phyloP scores from a whole-genome alignment of 179 eudicot species.

The Carnegiea gigantea region DNA sequence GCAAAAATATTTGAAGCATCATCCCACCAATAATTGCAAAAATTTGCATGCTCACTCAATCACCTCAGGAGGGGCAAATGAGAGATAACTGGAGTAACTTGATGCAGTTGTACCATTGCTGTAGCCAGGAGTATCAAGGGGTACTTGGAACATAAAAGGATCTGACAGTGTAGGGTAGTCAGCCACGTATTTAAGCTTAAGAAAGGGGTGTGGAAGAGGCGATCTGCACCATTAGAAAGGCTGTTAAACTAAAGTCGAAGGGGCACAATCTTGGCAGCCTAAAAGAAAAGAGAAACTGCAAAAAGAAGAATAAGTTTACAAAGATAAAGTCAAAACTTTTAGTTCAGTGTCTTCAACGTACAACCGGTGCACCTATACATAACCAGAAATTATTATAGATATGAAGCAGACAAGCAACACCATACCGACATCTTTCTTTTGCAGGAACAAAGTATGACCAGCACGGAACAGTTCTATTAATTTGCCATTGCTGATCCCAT shows the following conservation, averaged over 20 bases:
- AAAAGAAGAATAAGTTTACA: too few species aligned
- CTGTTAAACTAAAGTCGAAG: not conserved
- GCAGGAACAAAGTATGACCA: slow-evolving; percentile 75
- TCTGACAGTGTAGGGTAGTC: slow-evolving; percentile 74
- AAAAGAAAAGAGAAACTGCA: not conserved
- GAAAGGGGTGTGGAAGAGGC: slow-evolving; percentile 54
- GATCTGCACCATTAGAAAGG: slow-evolving; percentile 46
- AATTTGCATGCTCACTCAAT: slow-evolving; percentile 9
- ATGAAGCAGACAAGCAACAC: slow-evolving; percentile 12
- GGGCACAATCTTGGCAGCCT: not conserved
- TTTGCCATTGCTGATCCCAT: slow-evolving; percentile 76
- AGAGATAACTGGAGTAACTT: slow-evolving; percentile 57
- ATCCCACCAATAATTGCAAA: not conserved
- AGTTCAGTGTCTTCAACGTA: not conserved
- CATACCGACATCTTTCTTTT: slow-evolving; percentile 71
- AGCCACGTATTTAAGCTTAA: slow-evolving; percentile 48
- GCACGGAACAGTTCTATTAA: slow-evolving; percentile 78
- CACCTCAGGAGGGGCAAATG: slow-evolving; percentile 97
- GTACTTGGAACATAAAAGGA: slow-evolving; percentile 47
- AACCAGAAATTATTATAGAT: not conserved
- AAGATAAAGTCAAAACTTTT: too few species aligned
- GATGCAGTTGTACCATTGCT: slow-evolving; percentile 29
- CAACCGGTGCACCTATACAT: not conserved
- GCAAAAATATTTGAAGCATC: not conserved
- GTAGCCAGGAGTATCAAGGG: slow-evolving; percentile 60